Conservation (phyloP, 352 stramenopile genomes). For the Pythium grandisporangium region DNA sequence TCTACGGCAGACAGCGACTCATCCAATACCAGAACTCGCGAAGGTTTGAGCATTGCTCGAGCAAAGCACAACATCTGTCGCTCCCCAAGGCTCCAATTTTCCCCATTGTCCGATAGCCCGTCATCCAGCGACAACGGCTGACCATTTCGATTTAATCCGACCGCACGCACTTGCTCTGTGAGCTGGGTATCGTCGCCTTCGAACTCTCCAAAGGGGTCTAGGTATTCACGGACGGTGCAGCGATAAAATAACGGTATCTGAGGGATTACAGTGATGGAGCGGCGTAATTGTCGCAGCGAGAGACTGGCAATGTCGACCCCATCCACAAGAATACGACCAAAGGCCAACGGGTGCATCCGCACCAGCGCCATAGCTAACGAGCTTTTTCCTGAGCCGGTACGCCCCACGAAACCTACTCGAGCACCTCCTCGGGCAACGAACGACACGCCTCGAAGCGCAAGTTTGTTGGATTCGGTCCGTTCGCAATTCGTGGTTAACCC, state of each 20-base stretch:
- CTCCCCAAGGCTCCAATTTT: slow-evolving; percentile 13
- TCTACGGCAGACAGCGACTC: slow-evolving; percentile 31
- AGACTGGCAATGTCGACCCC: slow-evolving; percentile 46
- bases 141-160: slow-evolving; percentile 7
- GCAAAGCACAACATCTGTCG: slow-evolving; percentile 21
- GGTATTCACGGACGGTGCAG: slow-evolving; percentile 76
- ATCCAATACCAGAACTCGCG: slow-evolving; percentile 24
- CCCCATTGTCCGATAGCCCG: slow-evolving; percentile 48
- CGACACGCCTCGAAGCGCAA: slow-evolving; percentile 8
- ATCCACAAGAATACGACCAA: slow-evolving; percentile 72
- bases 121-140: slow-evolving; percentile 4
- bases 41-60: slow-evolving; percentile 11
- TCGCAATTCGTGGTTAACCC: not conserved
- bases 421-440: slow-evolving; percentile 10
- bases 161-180: slow-evolving; percentile 11
- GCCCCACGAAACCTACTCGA: slow-evolving; percentile 15
- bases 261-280: slow-evolving; percentile 41
- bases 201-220: slow-evolving; percentile 84
- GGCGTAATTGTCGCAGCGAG: slow-evolving; percentile 6
- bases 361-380: slow-evolving; percentile 21
- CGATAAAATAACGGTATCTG: slow-evolving; percentile 83
- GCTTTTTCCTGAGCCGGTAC: slow-evolving; percentile 23
- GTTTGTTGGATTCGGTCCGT: not conserved
- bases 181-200: slow-evolving; percentile 37
- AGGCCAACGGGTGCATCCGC: slow-evolving; percentile 10